Evolutionary conservation across 306 rosid species (phyloP).

Genomic region (Rosa multiflora): DNA sequence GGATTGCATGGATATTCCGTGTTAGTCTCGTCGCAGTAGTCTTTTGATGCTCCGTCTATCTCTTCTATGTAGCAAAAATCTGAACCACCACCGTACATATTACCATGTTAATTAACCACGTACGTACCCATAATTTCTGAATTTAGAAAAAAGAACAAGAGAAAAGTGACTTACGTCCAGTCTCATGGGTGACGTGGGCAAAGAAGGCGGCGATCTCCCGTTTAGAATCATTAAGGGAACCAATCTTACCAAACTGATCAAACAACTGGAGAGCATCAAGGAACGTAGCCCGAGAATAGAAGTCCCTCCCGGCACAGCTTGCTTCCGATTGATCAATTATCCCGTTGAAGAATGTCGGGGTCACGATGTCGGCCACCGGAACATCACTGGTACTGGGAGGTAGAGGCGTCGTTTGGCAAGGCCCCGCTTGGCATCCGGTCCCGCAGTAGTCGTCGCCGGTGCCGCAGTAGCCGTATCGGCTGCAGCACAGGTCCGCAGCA

Average conservation of each 20-base stretch:
- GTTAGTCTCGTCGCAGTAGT: slow-evolving; percentile 70
- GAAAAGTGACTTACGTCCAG: slow-evolving; percentile 49
- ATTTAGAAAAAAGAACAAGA: background rate
- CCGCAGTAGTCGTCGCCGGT: slow-evolving; percentile 49
- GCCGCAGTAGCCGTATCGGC: slow-evolving; percentile 66
- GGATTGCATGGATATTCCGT: slow-evolving; percentile 67
- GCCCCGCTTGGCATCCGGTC: slow-evolving; percentile 58
- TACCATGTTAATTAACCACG: background rate
- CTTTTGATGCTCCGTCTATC: slow-evolving; percentile 69
- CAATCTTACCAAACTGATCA: slow-evolving; percentile 40
- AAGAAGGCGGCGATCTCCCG: slow-evolving; percentile 86
- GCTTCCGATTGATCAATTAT: slow-evolving; percentile 47
- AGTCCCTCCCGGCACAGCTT: slow-evolving; percentile 56
- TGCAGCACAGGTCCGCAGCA: slow-evolving; percentile 53
- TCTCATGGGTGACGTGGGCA: slow-evolving; percentile 81
- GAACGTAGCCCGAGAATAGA: slow-evolving; percentile 53
- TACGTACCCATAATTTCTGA: background rate
- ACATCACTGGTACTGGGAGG: slow-evolving; percentile 28
- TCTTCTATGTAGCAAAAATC: slow-evolving; percentile 89
- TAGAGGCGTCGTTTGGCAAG: slow-evolving; percentile 36
- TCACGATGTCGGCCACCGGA: slow-evolving; percentile 53
- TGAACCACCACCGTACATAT: slow-evolving; percentile 3
- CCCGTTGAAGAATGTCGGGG: slow-evolving; percentile 45
- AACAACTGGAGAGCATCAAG: slow-evolving; percentile 52
- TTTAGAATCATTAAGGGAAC: slow-evolving; percentile 52